Percentiles rank a stretch among this genome's conserved stretches.
Conservation (phyloP, 2,329 filamentous ascomycete genomes). For the Mycosphaerella sp. region DNA sequence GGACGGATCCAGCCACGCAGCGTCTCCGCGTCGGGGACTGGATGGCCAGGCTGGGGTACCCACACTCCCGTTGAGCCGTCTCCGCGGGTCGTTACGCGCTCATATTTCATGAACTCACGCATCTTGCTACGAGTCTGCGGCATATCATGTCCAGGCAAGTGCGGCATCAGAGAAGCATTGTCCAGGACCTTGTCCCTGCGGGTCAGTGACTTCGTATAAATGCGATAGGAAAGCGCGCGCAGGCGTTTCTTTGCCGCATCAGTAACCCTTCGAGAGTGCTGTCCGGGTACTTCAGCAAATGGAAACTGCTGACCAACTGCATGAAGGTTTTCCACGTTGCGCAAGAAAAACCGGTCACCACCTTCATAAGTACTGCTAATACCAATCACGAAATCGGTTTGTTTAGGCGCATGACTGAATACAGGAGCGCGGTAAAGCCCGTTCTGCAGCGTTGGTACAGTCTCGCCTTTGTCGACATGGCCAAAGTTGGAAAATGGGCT, state of each 20-base stretch:
- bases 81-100: constrained; percentile 73
- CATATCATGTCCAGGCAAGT: constrained; percentile 88
- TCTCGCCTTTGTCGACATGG: constrained; percentile 83
- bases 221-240: constrained; percentile 90
- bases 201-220: constrained; percentile 70
- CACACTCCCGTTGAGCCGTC: constrained; percentile 58
- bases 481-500: constrained; percentile 96
- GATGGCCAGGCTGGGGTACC: constrained; percentile 67
- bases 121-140: constrained; percentile 95
- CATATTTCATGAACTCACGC: constrained; percentile 90
- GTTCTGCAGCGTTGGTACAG: constrained; percentile 85
- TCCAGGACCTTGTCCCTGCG: constrained; percentile 74
- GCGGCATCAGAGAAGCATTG: constrained; percentile 52
- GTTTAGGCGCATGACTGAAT: constrained; percentile 73
- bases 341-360: constrained; percentile 75
- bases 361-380: constrained; percentile 70
- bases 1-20: constrained; percentile 87
- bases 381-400: constrained; percentile 79
- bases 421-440: constrained; percentile 92
- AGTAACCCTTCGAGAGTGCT: constrained; percentile 89
- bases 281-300: constrained; percentile 83
- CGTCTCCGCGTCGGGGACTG: constrained; percentile 69
- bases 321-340: constrained; percentile 84
- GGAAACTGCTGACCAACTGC: constrained; percentile 92
- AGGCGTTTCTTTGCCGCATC: constrained; percentile 95